Evolutionary conservation across 305 asterid genomes (phyloP), one percentile per base, ranked within the genome.

Genomic region (Fraxinus greggii): DNA sequence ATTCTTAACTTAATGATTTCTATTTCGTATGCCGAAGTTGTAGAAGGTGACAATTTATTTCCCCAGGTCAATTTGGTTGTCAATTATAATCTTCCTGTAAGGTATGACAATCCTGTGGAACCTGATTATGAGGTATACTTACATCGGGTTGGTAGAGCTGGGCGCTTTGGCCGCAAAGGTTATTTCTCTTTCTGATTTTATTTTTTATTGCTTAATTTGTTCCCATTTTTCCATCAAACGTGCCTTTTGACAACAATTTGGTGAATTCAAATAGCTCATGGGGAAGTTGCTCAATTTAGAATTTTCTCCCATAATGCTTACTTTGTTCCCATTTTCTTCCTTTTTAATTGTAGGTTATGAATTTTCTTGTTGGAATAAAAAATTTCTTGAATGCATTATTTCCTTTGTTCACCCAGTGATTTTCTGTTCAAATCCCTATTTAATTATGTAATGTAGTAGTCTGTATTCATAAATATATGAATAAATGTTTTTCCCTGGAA

Each of bases 81-180:
- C 81, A 96, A 96, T 82, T 94, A 54, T 86, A 95, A 94, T 85
- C 97, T 93, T 76, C 99, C 99, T 3, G 90, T 89, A 84, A 85
- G 72, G 80, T 81, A 80, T 36, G 83, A 78, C 82, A 69, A 32
- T 6, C 93, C 85, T 6, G 65, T 91, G 13, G 97, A 94, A 78
- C 98, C 99, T 38, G 98, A 96, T 78, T 91, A 86, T 84, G 98
- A 96, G 88, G 94, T 92, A 35, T 96, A 96, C 89, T 86, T 96
- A 87, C 99, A 96, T 83, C 93, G 99, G 76, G 96, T 93, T 82
- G 98, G 99, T 76, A 89, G 99, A 88, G 98, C 99, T 2, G 99
- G 99, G 13, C 98, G 98, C 61, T 96, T 96, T 88, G 99, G 99
- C 35, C 98, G 98, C 84, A 96, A 92, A 89, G 99, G 99, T 94